Evolutionary conservation across 1,284 basidiomycete species (phyloP).

Genomic region (Leccinum subfulvum): DNA sequence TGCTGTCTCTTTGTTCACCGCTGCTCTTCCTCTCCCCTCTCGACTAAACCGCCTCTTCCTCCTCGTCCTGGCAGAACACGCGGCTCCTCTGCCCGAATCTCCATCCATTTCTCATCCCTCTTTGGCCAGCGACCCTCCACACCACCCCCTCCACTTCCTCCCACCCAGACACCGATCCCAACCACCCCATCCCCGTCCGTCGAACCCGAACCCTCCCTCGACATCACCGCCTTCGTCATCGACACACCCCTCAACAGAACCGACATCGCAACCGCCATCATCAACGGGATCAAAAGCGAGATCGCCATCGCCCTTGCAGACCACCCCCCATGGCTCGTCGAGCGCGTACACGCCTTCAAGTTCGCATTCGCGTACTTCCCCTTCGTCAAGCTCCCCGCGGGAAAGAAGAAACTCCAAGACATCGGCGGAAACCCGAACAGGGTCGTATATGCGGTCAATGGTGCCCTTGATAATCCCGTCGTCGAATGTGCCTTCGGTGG

Average conservation of each 20-base stretch:
- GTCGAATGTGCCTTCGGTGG: conserved; percentile 44
- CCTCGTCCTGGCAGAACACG: conserved; percentile 45
- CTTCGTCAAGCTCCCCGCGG: conserved; percentile 40
- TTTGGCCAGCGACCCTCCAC: conserved; percentile 50
- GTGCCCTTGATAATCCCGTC: conserved; percentile 42
- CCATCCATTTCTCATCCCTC: conserved; percentile 36
- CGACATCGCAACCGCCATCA: conserved; percentile 60
- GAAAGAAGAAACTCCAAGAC: conserved; percentile 38
- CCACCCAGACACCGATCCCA: not conserved
- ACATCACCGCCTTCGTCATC: conserved; percentile 24
- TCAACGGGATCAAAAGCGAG: conserved; percentile 56
- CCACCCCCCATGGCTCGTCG: conserved; percentile 61
- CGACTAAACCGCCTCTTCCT: conserved; percentile 60
- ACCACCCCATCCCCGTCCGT: not conserved
- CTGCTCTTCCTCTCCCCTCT: conserved; percentile 67
- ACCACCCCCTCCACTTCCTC: conserved; percentile 25
- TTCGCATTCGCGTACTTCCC: conserved; percentile 48
- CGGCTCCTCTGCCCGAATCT: conserved; percentile 43
- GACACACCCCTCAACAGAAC: conserved; percentile 41
- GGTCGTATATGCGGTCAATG: conserved; percentile 38
- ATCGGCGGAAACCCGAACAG: conserved; percentile 27
- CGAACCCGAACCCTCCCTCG: conserved; percentile 40
- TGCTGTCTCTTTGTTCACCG: conserved; percentile 46
- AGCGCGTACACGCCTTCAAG: conserved; percentile 63
- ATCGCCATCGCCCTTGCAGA: conserved; percentile 46